Percentiles rank a stretch among this genome's conserved stretches.
Evolutionary conservation across 768 basidiomycete genomes (phyloP).

Genomic region (Tylopilus subfusipes): DNA sequence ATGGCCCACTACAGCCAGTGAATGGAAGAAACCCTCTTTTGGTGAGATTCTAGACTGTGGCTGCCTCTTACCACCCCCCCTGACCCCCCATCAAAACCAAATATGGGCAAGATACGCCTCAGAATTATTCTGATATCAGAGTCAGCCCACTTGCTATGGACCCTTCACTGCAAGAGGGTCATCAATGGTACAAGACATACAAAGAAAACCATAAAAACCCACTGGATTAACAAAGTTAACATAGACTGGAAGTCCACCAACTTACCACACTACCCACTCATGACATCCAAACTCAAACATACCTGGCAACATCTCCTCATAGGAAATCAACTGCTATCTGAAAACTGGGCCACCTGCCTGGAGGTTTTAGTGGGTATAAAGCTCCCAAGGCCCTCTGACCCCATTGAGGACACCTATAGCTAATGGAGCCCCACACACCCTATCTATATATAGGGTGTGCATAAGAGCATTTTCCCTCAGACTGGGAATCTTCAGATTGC

Average conservation of each 20-base stretch:
- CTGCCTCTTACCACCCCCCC: too few relatives aligned
- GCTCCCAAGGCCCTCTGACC: background rate
- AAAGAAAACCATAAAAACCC: background rate
- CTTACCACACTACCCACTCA: background rate
- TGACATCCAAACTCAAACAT: too few relatives aligned
- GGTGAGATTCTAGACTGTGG: background rate
- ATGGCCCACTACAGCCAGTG: background rate
- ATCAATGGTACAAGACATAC: background rate
- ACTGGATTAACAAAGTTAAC: background rate
- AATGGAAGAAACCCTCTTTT: background rate
- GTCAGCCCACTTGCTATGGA: background rate
- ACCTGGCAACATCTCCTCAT: too few relatives aligned
- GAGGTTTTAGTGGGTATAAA: conserved; percentile 1
- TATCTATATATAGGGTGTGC: too few relatives aligned
- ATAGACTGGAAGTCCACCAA: background rate
- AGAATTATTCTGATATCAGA: background rate
- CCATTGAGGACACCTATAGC: background rate
- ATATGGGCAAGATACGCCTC: background rate
- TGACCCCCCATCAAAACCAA: background rate
- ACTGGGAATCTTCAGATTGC: too few relatives aligned
- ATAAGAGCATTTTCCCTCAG: background rate
- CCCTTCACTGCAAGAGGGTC: background rate
- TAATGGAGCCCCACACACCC: background rate
- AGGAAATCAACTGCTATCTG: background rate
- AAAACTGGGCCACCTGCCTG: background rate